Conservation (phyloP, 352 stramenopile species). For the Pythium phragmiticola region DNA sequence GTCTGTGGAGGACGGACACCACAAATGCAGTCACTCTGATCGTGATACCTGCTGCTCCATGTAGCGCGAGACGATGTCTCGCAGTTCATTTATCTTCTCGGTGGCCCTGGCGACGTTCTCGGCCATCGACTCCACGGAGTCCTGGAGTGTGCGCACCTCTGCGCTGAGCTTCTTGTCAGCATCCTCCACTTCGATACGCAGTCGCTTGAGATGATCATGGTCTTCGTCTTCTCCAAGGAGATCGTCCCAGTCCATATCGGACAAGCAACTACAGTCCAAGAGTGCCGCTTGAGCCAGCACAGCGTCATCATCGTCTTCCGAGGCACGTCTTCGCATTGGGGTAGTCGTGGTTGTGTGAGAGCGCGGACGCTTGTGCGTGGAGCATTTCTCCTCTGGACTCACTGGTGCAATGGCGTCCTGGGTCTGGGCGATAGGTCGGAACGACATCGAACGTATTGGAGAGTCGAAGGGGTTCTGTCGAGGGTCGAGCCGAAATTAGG, state of each 20-base stretch:
- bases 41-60: constrained; percentile 27
- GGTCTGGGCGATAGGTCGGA: neutral
- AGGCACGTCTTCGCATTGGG: neutral
- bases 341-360: constrained; percentile 3
- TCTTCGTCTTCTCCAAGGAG: neutral
- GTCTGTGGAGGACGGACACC: no score
- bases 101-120: constrained; percentile 44
- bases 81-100: constrained; percentile 43
- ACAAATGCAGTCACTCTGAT: neutral
- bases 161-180: constrained; percentile 25
- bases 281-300: neutral
- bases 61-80: constrained; percentile 40
- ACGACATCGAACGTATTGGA: constrained; percentile 3
- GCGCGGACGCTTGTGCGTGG: constrained; percentile 23
- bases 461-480: neutral
- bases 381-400: constrained; percentile 23
- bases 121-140: constrained; percentile 25
- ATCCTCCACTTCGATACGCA: constrained; percentile 29
- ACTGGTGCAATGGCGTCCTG: constrained; percentile 16
- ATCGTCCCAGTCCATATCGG: constrained; percentile 1
- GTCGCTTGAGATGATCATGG: constrained; percentile 27
- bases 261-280: constrained; percentile 1
- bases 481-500: constrained; percentile 17
- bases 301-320: constrained; percentile 2
- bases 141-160: constrained; percentile 42